Conservation (phyloP, 331 rosid species). For the Rhamnella rubrinervis region DNA sequence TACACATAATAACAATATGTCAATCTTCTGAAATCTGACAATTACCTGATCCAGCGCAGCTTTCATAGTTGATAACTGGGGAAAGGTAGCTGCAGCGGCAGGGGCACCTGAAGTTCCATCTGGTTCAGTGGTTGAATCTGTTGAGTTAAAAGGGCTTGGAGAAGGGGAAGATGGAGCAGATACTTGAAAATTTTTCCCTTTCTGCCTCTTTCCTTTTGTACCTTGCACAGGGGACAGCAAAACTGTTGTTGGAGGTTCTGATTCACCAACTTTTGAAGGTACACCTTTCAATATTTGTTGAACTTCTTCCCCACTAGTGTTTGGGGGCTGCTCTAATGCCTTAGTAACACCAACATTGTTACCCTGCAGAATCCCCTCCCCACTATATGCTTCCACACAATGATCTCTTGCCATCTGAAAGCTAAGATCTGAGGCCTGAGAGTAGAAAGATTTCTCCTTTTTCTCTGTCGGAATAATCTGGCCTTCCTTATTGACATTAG, state of each 20-base stretch:
- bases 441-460: slow-evolving; percentile 75
- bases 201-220: slow-evolving; percentile 74
- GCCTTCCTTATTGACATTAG: slow-evolving; percentile 44
- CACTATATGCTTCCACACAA: slow-evolving; percentile 48
- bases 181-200: slow-evolving; percentile 73
- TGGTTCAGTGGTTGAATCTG: slow-evolving; percentile 54
- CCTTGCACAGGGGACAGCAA: slow-evolving; percentile 41
- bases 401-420: slow-evolving; percentile 83
- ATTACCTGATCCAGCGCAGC: slow-evolving; percentile 77
- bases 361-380: slow-evolving; percentile 48
- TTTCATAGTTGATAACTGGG: slow-evolving; percentile 71
- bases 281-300: slow-evolving; percentile 54
- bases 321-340: slow-evolving; percentile 41
- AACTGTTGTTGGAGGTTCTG: slow-evolving; percentile 36
- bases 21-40: slow-evolving; percentile 1
- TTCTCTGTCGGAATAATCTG: slow-evolving; percentile 44
- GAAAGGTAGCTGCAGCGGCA: slow-evolving; percentile 43
- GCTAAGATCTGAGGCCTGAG: slow-evolving; percentile 95
- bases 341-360: slow-evolving; percentile 37
- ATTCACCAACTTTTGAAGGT: slow-evolving; percentile 56
- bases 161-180: slow-evolving; percentile 54
- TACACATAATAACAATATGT: background rate
- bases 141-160: slow-evolving; percentile 50
- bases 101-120: slow-evolving; percentile 45
- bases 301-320: slow-evolving; percentile 43